Percentiles rank a stretch among this genome's conserved stretches.
Evolutionary conservation across 352 stramenopile species (phyloP).

Genomic region (Phytophthora megakarya): DNA sequence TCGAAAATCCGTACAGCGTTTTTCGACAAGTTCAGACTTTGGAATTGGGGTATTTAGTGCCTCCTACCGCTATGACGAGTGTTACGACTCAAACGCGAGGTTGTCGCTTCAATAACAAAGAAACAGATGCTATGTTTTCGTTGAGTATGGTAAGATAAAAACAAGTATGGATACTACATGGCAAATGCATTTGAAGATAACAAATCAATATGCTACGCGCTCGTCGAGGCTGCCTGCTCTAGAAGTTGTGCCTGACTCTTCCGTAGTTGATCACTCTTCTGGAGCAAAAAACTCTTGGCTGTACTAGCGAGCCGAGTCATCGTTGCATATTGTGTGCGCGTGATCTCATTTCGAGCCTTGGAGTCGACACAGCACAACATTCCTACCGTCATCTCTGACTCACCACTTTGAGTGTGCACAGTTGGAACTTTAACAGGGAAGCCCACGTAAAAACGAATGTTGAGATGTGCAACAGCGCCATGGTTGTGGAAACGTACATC

Average conservation of each 20-base stretch:
- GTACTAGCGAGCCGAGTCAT: constrained; percentile 29
- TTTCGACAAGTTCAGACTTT: too few species aligned
- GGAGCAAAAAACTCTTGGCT: constrained; percentile 13
- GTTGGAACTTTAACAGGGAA: constrained; percentile 48
- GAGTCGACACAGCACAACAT: constrained; percentile 45
- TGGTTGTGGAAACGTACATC: constrained; percentile 59
- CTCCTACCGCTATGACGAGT: too few species aligned
- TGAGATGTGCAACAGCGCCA: constrained; percentile 25
- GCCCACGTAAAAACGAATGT: constrained; percentile 63
- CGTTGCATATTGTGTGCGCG: constrained; percentile 40
- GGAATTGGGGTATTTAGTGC: too few species aligned
- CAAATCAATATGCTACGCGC: not conserved
- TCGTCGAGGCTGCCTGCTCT: constrained; percentile 3
- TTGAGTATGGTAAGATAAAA: too few species aligned
- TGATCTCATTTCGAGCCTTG: constrained; percentile 32
- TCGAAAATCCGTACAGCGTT: too few species aligned
- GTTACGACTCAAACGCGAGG: too few species aligned
- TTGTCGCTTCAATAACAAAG: too few species aligned
- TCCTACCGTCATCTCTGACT: constrained; percentile 18
- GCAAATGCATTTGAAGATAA: too few species aligned
- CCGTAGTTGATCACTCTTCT: constrained; percentile 24
- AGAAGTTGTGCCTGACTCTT: constrained; percentile 17
- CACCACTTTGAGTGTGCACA: not conserved
- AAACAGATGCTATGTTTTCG: too few species aligned
- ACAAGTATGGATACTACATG: too few species aligned